These are phyloP conservation scores for Trichosporon faecale DNA, from an alignment of 1,284 basidiomycete genomes.

Conservation along the genomic window DNA sequence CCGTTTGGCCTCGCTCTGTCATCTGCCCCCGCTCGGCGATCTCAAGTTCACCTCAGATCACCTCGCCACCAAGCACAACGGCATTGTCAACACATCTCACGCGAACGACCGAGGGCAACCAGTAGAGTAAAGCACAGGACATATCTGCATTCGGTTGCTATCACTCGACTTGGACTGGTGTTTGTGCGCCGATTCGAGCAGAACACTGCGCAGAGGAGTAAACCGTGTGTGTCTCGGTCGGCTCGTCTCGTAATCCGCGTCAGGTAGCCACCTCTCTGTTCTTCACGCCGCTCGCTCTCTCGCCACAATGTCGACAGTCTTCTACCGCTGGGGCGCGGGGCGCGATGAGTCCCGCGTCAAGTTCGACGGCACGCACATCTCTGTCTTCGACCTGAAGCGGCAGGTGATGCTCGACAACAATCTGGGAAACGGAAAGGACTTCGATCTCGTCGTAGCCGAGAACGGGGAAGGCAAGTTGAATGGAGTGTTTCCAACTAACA, in stretches of 20 bases:
- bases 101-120: background rate
- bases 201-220: background rate
- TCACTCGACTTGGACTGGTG: background rate
- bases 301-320: slow-evolving; percentile 80
- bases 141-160: background rate
- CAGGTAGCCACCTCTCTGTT: background rate
- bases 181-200: background rate
- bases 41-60: background rate
- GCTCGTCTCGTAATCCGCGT: background rate
- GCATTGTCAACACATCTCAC: background rate
- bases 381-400: slow-evolving; percentile 97
- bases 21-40: background rate
- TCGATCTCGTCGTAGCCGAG: slow-evolving; percentile 87
- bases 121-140: background rate
- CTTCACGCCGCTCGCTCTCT: background rate
- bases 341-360: slow-evolving; percentile 90
- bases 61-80: background rate
- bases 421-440: slow-evolving; percentile 90
- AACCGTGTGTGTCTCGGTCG: background rate
- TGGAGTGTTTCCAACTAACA: background rate
- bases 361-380: slow-evolving; percentile 97
- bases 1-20: background rate
- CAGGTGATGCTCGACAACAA: slow-evolving; percentile 96
- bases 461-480: slow-evolving; percentile 66
- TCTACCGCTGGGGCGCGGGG: slow-evolving; percentile 97